Percentiles rank a stretch among this genome's conserved stretches.
These are phyloP conservation scores for Trichoderma cornu-damae DNA, from an alignment of 2,329 filamentous ascomycete species.

Conservation along the genomic window DNA sequence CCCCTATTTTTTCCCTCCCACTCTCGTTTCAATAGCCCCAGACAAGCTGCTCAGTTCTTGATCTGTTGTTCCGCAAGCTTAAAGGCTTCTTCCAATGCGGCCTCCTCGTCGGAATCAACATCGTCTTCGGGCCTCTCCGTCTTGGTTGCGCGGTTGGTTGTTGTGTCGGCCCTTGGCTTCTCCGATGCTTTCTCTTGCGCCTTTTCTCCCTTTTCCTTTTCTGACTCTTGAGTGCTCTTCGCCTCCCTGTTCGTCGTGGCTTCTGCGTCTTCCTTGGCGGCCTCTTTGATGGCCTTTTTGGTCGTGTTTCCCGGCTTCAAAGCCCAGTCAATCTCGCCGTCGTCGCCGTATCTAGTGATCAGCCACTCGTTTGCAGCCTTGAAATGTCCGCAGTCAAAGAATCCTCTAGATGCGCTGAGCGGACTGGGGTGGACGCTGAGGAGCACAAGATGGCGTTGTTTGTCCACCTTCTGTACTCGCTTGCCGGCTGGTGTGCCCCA, in stretches of 20 bases:
- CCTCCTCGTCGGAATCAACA: constrained; percentile 35
- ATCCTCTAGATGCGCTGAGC: constrained; percentile 77
- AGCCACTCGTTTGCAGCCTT: constrained; percentile 82
- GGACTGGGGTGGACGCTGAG: constrained; percentile 89
- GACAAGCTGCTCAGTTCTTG: not conserved
- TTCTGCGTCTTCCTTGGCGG: constrained; percentile 25
- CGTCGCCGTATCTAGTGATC: constrained; percentile 67
- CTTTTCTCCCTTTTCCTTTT: not conserved
- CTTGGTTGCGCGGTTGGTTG: constrained; percentile 17
- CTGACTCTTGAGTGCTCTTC: constrained; percentile 15
- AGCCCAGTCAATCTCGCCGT: constrained; percentile 81
- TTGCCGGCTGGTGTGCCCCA: constrained; percentile 86
- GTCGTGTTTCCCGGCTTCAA: constrained; percentile 39
- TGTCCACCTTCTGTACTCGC: constrained; percentile 69
- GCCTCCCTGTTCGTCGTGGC: constrained; percentile 21
- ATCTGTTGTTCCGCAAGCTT: constrained; percentile 28
- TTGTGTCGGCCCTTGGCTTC: not conserved
- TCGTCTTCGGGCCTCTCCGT: constrained; percentile 25
- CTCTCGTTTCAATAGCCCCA: not conserved
- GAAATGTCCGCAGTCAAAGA: constrained; percentile 80
- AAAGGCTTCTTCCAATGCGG: constrained; percentile 35
- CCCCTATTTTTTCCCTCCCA: too few relatives aligned
- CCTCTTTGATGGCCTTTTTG: constrained; percentile 25
- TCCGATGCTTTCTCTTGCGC: not conserved
- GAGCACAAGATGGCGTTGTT: constrained; percentile 71